Evolutionary conservation across 2,329 filamentous ascomycete species (phyloP).

Genomic region (Metarhizium guizhouense): DNA sequence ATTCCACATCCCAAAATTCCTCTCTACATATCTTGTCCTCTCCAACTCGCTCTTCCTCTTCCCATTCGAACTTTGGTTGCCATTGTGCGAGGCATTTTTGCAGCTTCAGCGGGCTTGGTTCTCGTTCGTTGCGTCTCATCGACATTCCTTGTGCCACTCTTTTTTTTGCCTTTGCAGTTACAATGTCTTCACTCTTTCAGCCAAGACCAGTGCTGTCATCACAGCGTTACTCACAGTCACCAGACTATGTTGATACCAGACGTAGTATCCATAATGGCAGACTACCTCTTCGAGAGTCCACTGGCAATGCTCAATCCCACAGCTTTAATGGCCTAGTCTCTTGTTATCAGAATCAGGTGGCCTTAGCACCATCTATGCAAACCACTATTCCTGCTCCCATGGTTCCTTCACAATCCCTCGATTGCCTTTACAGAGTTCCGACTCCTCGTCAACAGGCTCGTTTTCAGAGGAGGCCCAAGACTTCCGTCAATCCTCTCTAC

Average conservation of each 20-base stretch:
- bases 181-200: conserved; percentile 31
- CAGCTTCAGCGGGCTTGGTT: conserved; percentile 17
- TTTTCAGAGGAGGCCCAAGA: conserved; percentile 25
- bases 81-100: conserved; percentile 17
- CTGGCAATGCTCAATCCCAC: conserved; percentile 40
- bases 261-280: conserved; percentile 28
- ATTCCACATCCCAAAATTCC: conserved; percentile 35
- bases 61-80: conserved; percentile 19
- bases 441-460: conserved; percentile 27
- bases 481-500: conserved; percentile 49
- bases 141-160: conserved; percentile 23
- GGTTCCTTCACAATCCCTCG: conserved; percentile 39
- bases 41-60: conserved; percentile 21
- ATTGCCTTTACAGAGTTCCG: conserved; percentile 29
- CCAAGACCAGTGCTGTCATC: conserved; percentile 39
- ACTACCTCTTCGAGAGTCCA: conserved; percentile 42
- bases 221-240: conserved; percentile 38
- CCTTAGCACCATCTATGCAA: conserved; percentile 34
- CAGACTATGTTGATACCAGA: conserved; percentile 38
- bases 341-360: conserved; percentile 33
- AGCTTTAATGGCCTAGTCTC: conserved; percentile 32
- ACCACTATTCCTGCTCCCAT: conserved; percentile 42
- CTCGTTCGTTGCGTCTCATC: conserved; percentile 16
- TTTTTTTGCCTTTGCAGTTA: conserved; percentile 10
- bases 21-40: conserved; percentile 33